Conservation (phyloP, 202 grass and related monocot species). For the Musa balbisiana region DNA sequence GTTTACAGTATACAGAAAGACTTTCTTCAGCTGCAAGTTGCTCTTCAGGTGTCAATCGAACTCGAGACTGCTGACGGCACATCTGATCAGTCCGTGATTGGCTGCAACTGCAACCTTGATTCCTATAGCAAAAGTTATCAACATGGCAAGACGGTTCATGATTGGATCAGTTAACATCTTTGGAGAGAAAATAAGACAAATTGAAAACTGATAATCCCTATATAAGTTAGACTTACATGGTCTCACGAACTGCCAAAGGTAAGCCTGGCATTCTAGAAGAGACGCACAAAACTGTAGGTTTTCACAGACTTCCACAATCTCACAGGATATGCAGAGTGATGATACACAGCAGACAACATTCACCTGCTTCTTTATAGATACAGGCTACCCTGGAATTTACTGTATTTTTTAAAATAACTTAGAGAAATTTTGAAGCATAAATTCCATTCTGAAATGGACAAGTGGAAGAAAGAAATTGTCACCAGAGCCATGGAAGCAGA, state of each 20-base stretch:
- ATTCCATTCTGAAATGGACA: not conserved
- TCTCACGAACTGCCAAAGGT: constrained; percentile 38
- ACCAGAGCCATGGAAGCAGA: not conserved
- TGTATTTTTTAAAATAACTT: not conserved
- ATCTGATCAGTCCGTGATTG: constrained; percentile 48
- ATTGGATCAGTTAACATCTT: not conserved
- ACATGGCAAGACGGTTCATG: constrained; percentile 20
- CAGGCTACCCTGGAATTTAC: not conserved
- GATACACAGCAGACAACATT: constrained; percentile 4
- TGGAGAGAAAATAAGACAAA: constrained; percentile 4
- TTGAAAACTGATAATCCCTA: not conserved
- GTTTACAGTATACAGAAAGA: constrained; percentile 48
- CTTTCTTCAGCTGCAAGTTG: constrained; percentile 55
- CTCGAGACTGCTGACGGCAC: constrained; percentile 44
- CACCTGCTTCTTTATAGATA: not conserved
- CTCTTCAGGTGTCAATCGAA: constrained; percentile 44
- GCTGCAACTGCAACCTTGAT: constrained; percentile 35
- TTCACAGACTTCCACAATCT: constrained; percentile 8
- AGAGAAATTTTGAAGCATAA: not conserved
- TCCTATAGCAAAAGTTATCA: constrained; percentile 29
- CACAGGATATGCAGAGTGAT: not conserved
- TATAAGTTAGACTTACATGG: constrained; percentile 29
- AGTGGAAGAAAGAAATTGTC: not conserved
- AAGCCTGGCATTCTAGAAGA: constrained; percentile 47
- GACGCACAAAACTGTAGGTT: not conserved